Evolutionary conservation across 2,329 filamentous ascomycete genomes (phyloP).

Genomic region (Aspergillus tanneri): DNA sequence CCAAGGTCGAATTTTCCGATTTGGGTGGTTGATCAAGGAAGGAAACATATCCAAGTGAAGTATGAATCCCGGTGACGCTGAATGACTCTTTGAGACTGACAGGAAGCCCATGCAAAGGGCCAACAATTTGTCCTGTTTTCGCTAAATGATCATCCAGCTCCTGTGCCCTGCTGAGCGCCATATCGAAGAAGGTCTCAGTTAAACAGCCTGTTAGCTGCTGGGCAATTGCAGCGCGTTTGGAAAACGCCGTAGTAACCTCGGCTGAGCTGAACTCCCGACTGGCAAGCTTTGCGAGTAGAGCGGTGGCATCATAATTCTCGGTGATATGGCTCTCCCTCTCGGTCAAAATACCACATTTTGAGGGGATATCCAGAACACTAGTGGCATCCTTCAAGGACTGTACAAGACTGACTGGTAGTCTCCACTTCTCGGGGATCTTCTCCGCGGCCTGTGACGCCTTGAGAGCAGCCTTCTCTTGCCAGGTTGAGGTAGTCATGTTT

Average conservation of each 20-base stretch:
- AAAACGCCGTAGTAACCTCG: slow-evolving; percentile 32
- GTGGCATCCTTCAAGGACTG: neutral
- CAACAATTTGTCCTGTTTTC: slow-evolving; percentile 21
- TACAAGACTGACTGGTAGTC: slow-evolving; percentile 10
- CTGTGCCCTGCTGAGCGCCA: slow-evolving; percentile 32
- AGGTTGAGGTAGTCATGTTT: slow-evolving; percentile 8
- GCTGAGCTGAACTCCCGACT: slow-evolving; percentile 8
- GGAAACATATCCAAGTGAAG: slow-evolving; percentile 21
- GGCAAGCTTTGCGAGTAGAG: slow-evolving; percentile 2
- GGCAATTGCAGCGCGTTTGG: slow-evolving; percentile 37
- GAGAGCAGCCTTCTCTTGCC: slow-evolving; percentile 16
- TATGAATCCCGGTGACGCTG: slow-evolving; percentile 17
- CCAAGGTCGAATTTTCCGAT: slow-evolving; percentile 17
- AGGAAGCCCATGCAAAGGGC: slow-evolving; percentile 37
- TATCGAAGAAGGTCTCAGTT: slow-evolving; percentile 35
- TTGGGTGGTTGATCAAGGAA: slow-evolving; percentile 17
- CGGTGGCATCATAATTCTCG: neutral
- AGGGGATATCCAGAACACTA: neutral
- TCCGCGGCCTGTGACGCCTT: slow-evolving; percentile 27
- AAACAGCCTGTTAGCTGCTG: slow-evolving; percentile 33
- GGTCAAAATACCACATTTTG: neutral
- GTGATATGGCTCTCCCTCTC: neutral
- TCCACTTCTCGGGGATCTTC: slow-evolving; percentile 35
- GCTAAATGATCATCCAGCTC: slow-evolving; percentile 31
- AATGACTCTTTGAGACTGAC: slow-evolving; percentile 33